These are phyloP conservation scores for Phaeosphaeria sp. DNA, from an alignment of 2,329 filamentous ascomycete genomes.

Conservation along the genomic window DNA sequence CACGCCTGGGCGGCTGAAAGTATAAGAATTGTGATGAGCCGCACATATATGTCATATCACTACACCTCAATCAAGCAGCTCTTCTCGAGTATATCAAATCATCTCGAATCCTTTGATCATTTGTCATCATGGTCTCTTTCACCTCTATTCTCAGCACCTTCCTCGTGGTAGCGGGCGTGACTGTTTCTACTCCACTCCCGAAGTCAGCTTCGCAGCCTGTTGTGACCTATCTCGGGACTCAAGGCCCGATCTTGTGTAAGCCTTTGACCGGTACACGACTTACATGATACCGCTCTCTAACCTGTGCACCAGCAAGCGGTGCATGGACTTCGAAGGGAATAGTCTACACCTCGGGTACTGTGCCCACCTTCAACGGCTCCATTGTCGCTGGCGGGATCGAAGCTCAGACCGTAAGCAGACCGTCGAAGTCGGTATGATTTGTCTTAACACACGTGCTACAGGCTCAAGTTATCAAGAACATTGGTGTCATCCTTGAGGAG, in stretches of 20 bases:
- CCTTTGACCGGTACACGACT: not conserved
- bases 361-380: slow-evolving; percentile 36
- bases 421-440: not conserved
- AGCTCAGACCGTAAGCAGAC: slow-evolving; percentile 28
- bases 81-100: not conserved
- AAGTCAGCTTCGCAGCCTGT: slow-evolving; percentile 34
- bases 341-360: slow-evolving; percentile 41
- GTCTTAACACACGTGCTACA: slow-evolving; percentile 8
- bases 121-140: slow-evolving; percentile 29
- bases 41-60: not conserved
- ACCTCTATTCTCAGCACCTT: slow-evolving; percentile 27
- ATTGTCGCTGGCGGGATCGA: slow-evolving; percentile 35
- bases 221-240: slow-evolving; percentile 41
- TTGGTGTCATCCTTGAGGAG: slow-evolving; percentile 36
- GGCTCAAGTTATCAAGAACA: slow-evolving; percentile 46
- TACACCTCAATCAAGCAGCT: not conserved
- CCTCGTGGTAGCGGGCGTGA: slow-evolving; percentile 20
- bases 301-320: slow-evolving; percentile 23
- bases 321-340: slow-evolving; percentile 41
- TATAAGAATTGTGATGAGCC: slow-evolving; percentile 1
- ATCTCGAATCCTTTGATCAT: not conserved
- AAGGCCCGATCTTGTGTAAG: slow-evolving; percentile 37
- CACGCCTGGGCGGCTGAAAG: not conserved
- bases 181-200: slow-evolving; percentile 23
- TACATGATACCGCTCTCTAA: not conserved